Percentiles rank a stretch among this genome's conserved stretches.
Evolutionary conservation across 139 green algal genomes (phyloP).

Genomic region (Eudorina sp.): DNA sequence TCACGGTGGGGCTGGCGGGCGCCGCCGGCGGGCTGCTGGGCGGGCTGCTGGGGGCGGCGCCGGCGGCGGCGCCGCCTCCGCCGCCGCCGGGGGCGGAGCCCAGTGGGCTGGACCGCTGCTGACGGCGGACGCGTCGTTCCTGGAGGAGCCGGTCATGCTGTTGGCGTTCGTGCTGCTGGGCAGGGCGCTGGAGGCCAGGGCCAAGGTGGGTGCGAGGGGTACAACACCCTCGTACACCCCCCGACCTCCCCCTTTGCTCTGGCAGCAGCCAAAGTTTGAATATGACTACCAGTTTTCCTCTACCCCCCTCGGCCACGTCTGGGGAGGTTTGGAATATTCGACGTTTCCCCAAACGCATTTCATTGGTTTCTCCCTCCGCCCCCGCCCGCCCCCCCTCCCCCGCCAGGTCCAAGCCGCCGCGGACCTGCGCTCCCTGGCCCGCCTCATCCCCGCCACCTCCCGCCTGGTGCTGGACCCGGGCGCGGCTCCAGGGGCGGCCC

Average conservation of each 20-base stretch:
- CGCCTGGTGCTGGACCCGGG: constrained; percentile 80
- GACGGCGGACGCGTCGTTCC: constrained; percentile 79
- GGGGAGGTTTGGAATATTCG: too few species aligned
- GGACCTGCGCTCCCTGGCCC: constrained; percentile 79
- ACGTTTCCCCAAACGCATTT: too few species aligned
- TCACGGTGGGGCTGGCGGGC: constrained; percentile 65
- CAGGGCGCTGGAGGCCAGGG: constrained; percentile 83
- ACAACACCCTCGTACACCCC: too few species aligned
- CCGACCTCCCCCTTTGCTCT: too few species aligned
- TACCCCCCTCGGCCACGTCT: too few species aligned
- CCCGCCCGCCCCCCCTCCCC: neutral
- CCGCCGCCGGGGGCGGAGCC: neutral
- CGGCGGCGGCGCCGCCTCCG: neutral
- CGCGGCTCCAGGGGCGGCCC: constrained; percentile 4
- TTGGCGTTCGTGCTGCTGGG: constrained; percentile 96
- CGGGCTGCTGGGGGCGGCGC: neutral
- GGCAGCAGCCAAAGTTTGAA: too few species aligned
- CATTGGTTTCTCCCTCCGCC: too few species aligned
- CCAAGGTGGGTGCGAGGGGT: constrained; percentile 73
- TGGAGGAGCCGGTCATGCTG: constrained; percentile 97
- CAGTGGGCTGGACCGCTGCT: constrained; percentile 57
- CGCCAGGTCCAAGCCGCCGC: constrained; percentile 58
- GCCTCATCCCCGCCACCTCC: constrained; percentile 79
- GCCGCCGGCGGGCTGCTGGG: neutral
- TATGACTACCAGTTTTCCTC: too few species aligned